Percentiles rank a stretch among this genome's conserved stretches.
phyloP scores from a whole-genome alignment of 345 rosid species.

The Abelmoschus esculentus region DNA sequence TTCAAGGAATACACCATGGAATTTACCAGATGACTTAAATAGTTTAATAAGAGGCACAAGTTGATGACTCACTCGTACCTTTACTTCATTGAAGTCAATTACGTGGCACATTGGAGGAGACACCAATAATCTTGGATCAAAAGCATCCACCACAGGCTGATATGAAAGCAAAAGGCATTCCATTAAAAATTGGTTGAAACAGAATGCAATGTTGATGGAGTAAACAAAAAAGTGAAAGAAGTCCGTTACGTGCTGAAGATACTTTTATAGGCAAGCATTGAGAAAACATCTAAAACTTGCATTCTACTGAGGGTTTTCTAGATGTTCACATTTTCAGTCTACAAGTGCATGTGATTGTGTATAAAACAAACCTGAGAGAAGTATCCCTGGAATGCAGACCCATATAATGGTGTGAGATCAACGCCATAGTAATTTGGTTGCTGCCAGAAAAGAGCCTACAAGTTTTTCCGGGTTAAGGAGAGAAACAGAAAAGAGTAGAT shows the following conservation, averaged over 20 bases:
- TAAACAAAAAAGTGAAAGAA: not conserved
- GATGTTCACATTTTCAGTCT: not conserved
- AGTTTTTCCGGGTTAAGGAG: not conserved
- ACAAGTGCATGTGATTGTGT: not conserved
- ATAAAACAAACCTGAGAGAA: conserved; percentile 71
- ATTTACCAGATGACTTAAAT: not conserved
- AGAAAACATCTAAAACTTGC: not conserved
- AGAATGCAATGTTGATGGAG: not conserved
- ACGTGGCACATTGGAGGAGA: conserved; percentile 61
- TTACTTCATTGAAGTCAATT: conserved; percentile 64
- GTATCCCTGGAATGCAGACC: conserved; percentile 86
- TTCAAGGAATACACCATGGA: not conserved
- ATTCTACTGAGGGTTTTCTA: not conserved
- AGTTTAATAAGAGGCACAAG: not conserved
- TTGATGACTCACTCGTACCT: conserved; percentile 39
- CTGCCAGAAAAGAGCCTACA: conserved; percentile 94
- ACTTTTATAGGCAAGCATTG: not conserved
- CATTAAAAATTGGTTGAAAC: conserved; percentile 22
- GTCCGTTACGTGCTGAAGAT: not conserved
- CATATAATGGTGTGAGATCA: conserved; percentile 71
- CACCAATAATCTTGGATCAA: conserved; percentile 94
- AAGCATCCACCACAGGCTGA: conserved; percentile 99
- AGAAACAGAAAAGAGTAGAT: not conserved
- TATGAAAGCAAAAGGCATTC: conserved; percentile 13
- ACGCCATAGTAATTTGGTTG: conserved; percentile 89